Base-by-base conservation (phyloP, 176 grass and related monocot genomes). In the Bolboschoenus planiculmis region DNA sequence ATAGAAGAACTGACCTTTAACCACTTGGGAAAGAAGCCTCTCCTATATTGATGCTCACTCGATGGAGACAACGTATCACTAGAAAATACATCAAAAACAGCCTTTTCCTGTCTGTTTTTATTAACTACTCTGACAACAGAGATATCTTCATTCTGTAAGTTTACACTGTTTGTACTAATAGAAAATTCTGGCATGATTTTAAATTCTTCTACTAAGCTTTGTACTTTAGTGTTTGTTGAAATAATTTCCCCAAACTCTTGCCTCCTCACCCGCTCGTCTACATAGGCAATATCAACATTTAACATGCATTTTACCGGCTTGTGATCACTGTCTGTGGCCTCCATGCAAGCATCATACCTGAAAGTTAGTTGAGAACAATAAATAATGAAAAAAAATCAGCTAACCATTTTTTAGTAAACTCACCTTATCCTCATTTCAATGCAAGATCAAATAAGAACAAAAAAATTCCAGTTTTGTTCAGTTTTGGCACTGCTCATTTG, bases 261-360 rank as follows among this genome's bases (percentile, higher is more conserved):
- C 66, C 92, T 94, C 88, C 85, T 92, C 72, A 71, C 80, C 73
- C 83, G 40, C 84, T 97, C 93, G 78, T 94, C 84, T 4, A 90
- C 54, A 84, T 88, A 79, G 84, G 92, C 88, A 87, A 97, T 91
- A 87, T 92, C 88, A 59, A 97, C 83, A 97, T 90, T 90, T 44
- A 97, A 90, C 20, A 97, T 81, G 34, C 90, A 92, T 84, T 88
- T 97, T 56, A 94, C 66, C 78, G 95, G 95, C 78, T 94, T 97
- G 75, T 97, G 95, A 87, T 97, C 95, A 91, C 92, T 94, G 53
- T 94, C 92, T 21, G 51, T 89, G 57, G 61, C 92, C 86, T 97
- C 90, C 92, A 97, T 97, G 84, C 95, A 97, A 84, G 95, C 86
- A 85, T 94, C 87, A 20, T 97, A 97, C 84, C 95, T 97, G 84